Conservation (phyloP, 116 monocot species). For the Posidonia oceanica region DNA sequence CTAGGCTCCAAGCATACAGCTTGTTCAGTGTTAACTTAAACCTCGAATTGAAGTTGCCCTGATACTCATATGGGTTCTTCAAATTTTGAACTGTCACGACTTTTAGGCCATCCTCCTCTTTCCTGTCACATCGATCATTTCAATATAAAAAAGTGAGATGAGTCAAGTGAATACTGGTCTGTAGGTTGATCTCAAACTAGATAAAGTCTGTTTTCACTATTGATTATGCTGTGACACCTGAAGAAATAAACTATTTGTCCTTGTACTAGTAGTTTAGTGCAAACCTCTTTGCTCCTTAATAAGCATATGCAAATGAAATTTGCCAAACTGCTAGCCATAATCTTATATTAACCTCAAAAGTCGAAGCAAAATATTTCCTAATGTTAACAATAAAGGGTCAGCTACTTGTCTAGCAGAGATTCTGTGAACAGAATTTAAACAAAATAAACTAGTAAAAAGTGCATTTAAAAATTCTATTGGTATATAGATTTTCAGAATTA, state of each 20-base stretch:
- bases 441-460: too few species aligned
- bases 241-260: background rate
- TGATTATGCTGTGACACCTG: background rate
- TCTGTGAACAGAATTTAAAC: too few species aligned
- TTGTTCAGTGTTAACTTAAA: constrained; percentile 85
- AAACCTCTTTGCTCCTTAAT: background rate
- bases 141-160: background rate
- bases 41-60: constrained; percentile 53
- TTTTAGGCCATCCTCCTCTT: constrained; percentile 58
- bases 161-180: background rate
- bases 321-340: too few species aligned
- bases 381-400: too few species aligned
- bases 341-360: too few species aligned
- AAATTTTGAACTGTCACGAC: constrained; percentile 67
- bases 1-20: constrained; percentile 84
- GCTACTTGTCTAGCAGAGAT: too few species aligned
- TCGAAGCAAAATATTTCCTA: too few species aligned
- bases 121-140: constrained; percentile 23
- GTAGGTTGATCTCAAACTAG: too few species aligned
- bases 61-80: constrained; percentile 75
- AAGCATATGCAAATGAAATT: too few species aligned
- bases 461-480: too few species aligned
- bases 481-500: too few species aligned
- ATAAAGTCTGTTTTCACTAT: too few species aligned
- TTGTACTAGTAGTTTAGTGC: background rate